Evolutionary conservation across 108 stramenopile genomes (phyloP), one percentile per base, ranked within the genome.

Genomic region (Conticribra guillardii): DNA sequence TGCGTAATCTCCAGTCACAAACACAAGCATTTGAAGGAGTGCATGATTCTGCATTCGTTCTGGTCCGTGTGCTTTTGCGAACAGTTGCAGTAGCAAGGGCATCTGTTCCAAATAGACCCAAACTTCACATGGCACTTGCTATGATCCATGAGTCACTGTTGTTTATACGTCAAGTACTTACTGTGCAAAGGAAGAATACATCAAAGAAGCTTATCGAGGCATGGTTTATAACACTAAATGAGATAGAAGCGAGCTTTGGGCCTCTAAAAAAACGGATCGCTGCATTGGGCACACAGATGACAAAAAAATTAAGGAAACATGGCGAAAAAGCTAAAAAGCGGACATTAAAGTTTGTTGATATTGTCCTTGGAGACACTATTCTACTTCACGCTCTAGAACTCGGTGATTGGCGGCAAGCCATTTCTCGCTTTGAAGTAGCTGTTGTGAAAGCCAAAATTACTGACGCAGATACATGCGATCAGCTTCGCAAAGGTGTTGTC

Each of bases 341-440:
- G 15, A 46, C 85, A 11, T 59, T 92, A 2, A 81, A 83, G 44
- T 89, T 95, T 67, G 85, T 89, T 34, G 91, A 92, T 53, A 77
- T 84, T 29, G 61, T 90, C 37, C 61, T 95, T 21, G 74, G 77
- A 29, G 91, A 95, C 53, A 91, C 91, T 23, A 27, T 32, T 15
- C 75, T 95, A 23, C 62, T 95, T n/a, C 67, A 82, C 32, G 76
- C 84, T 22, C 66, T 95, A 14, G 91, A 90, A 61, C 84, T 84
- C 3, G 90, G 89, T 44, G 88, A 95, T 29, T 92, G 90, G 90
- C 72, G 50, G 14, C 69, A 70, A 19, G 86, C 91, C 47, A 56
- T 73, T 0, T 49, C 60, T 14, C 71, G 80, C 60, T 16, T 95
- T 23, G 94, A 95, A 79, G 24, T 50, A 55, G 88, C 89, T 8